Evolutionary conservation across 1,284 basidiomycete species (phyloP), one percentile per base, ranked within the genome.

Genomic region (Takashimella tepidaria): DNA sequence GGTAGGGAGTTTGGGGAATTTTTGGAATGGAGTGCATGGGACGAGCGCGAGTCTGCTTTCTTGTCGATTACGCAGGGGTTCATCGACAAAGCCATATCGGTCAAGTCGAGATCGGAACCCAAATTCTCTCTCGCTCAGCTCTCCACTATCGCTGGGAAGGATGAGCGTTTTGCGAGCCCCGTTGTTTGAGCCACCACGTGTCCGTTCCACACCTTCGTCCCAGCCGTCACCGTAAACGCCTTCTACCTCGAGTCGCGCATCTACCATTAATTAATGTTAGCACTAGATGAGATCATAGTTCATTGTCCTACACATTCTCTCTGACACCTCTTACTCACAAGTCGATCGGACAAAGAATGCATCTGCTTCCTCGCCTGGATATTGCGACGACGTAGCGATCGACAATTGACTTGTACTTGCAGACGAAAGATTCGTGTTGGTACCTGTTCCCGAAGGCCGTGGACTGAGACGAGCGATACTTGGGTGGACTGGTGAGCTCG

Each of bases 171-270:
- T 61, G 25, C 73, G 55, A 31, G 67, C 62, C 11, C 56, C 58
- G 12, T 57, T 60, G 16, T 53, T 44, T 47, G 86, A 78, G 48
- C 87, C 82, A n/a, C 90, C 90, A 53, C 92, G 82, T n/a, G 91
- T 96, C 41, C 90, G 83, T 76, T 96, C 92, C 13, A 92, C 80
- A 37, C 92, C 92, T 62, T 93, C 90, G 62, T 88, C 87, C 76
- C 86, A 90, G 0, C 92, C 92, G 70, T 96, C 92, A 3, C 92
- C 92, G 66, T 84, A 87, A 25, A 96, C 92, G 20, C 92, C 92
- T 46, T 82, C 82, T 8, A 81, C 76, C 45, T 95, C 89, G 13
- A 96, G 80, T 56, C 88, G 82, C 0, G 91, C 92, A 68, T 96
- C 74, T 76, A n/a, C n/a, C n/a, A n/a, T n/a, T n/a, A n/a, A n/a